These are phyloP conservation scores for Chytridium lagenaria DNA, from an alignment of 371 early-diverging fungal genomes.

Conservation along the genomic window DNA sequence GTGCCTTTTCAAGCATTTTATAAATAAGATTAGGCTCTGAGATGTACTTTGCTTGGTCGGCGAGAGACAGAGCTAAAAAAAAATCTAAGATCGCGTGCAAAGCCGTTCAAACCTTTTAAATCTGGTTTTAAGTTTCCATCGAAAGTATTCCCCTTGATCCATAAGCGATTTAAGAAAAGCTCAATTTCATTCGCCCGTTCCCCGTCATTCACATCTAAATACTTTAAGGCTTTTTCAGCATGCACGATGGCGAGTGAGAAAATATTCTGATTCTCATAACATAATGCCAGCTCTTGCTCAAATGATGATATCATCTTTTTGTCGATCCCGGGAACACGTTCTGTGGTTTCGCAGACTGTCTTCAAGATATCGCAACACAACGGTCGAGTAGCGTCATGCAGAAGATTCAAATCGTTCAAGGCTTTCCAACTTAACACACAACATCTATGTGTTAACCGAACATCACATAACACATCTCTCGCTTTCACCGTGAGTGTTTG, in stretches of 20 bases:
- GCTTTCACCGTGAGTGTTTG: slow-evolving; percentile 11
- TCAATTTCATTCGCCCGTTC: slow-evolving; percentile 31
- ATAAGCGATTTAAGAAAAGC: slow-evolving; percentile 31
- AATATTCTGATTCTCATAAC: slow-evolving; percentile 37
- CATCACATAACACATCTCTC: slow-evolving; percentile 3
- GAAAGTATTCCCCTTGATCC: slow-evolving; percentile 41
- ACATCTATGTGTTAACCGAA: slow-evolving; percentile 12
- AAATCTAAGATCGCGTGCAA: neutral
- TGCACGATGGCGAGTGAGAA: slow-evolving; percentile 34
- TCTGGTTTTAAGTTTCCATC: slow-evolving; percentile 37
- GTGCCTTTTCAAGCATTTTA: slow-evolving; percentile 29
- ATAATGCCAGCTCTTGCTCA: slow-evolving; percentile 34
- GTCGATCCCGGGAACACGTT: slow-evolving; percentile 12
- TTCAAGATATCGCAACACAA: slow-evolving; percentile 4
- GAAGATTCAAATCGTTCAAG: slow-evolving; percentile 2
- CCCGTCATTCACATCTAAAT: slow-evolving; percentile 3
- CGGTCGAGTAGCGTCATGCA: neutral
- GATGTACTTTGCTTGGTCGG: slow-evolving; percentile 38
- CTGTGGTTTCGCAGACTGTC: slow-evolving; percentile 25
- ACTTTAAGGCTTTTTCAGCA: slow-evolving; percentile 33
- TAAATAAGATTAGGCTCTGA: slow-evolving; percentile 25
- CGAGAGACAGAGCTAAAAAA: slow-evolving; percentile 33
- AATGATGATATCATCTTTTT: slow-evolving; percentile 8
- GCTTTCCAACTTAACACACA: slow-evolving; percentile 21
- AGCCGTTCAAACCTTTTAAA: slow-evolving; percentile 23